A percentile compares a stretch with the other conserved stretches of the same genome.
phyloP scores from a whole-genome alignment of 257 asterid genomes.

The Gentiana dahurica region DNA sequence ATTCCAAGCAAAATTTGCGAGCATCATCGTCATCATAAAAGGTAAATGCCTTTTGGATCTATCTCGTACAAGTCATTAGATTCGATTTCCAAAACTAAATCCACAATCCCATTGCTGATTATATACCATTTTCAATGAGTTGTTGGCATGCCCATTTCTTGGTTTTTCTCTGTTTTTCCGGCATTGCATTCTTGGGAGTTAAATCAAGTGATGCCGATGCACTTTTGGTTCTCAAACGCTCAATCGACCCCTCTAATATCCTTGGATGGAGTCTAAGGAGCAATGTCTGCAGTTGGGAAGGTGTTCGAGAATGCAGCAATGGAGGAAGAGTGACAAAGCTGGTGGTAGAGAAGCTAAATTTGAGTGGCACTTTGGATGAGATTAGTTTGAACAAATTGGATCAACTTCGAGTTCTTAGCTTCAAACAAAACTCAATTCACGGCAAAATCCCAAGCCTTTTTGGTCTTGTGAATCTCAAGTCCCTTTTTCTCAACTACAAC shows the following conservation, averaged over 20 bases:
- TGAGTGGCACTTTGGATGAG: slow-evolving; percentile 59
- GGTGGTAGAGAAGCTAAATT: slow-evolving; percentile 54
- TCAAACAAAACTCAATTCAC: slow-evolving; percentile 56
- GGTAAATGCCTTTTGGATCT: slow-evolving; percentile 10
- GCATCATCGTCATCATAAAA: not conserved
- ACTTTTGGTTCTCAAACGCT: slow-evolving; percentile 43
- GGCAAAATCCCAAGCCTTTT: slow-evolving; percentile 66
- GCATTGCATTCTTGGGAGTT: slow-evolving; percentile 19
- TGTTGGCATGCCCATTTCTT: slow-evolving; percentile 7
- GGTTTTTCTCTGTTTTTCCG: slow-evolving; percentile 17
- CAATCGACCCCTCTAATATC: slow-evolving; percentile 43
- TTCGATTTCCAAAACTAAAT: too few relatives aligned
- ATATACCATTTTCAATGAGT: slow-evolving; percentile 3
- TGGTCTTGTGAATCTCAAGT: slow-evolving; percentile 61
- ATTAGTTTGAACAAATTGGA: slow-evolving; percentile 57
- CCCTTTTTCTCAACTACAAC: slow-evolving; percentile 63
- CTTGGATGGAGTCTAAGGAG: slow-evolving; percentile 46
- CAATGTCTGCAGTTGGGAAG: slow-evolving; percentile 61
- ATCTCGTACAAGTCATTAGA: not conserved
- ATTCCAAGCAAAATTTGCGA: not conserved
- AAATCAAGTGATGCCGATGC: slow-evolving; percentile 62
- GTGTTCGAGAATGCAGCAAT: slow-evolving; percentile 63
- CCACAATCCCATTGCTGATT: too few relatives aligned
- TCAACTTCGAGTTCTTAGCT: slow-evolving; percentile 75
- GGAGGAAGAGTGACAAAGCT: slow-evolving; percentile 81